Evolutionary conservation across 306 rosid species (phyloP).

Genomic region (Pyrus bretschneideri): DNA sequence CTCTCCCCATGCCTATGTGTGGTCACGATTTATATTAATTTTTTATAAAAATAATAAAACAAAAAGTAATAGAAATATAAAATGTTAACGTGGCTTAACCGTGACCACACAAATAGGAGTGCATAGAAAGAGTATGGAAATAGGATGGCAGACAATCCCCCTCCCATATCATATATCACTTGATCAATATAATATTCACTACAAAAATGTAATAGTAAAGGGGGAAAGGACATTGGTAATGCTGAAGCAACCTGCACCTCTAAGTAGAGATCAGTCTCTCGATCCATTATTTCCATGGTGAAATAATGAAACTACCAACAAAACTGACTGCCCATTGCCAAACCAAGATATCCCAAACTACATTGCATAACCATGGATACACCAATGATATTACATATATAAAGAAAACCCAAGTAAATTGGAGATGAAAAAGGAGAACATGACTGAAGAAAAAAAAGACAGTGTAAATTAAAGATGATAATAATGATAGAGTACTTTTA

Average conservation of each 20-base stretch:
- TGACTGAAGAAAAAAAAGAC: background rate
- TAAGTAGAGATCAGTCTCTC: background rate
- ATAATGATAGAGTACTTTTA: background rate
- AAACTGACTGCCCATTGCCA: background rate
- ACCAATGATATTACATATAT: background rate
- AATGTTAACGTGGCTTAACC: too few relatives aligned
- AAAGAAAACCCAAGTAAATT: background rate
- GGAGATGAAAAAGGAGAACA: background rate
- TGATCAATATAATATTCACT: too few relatives aligned
- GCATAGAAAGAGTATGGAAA: too few relatives aligned
- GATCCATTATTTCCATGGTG: background rate
- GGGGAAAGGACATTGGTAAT: background rate
- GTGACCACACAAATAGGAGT: too few relatives aligned
- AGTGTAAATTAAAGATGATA: background rate
- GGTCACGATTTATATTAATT: too few relatives aligned
- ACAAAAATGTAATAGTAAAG: too few relatives aligned
- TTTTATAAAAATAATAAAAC: too few relatives aligned
- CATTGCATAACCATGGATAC: background rate
- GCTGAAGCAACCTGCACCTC: background rate
- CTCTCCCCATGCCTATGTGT: too few relatives aligned
- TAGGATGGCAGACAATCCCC: too few relatives aligned
- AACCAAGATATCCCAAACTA: background rate
- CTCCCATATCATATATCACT: too few relatives aligned
- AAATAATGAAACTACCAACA: background rate
- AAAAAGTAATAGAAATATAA: too few relatives aligned